These are phyloP conservation scores for Blastobotrys elegans DNA, from an alignment of 1,139 yeast genomes.

Conservation along the genomic window DNA sequence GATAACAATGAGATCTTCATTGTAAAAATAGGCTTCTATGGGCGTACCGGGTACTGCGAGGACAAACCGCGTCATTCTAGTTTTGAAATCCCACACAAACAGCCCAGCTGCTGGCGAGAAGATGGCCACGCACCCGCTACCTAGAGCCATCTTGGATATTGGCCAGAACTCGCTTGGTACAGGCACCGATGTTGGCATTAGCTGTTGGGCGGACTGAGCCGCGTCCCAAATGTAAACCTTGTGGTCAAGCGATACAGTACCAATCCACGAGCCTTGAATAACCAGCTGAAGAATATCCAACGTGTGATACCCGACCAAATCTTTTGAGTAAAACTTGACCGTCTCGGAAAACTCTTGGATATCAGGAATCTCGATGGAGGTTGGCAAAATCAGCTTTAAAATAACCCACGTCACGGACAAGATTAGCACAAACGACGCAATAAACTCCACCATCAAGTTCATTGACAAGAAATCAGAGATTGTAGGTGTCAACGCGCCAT, in stretches of 20 bases:
- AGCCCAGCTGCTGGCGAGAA: slow-evolving; percentile 38
- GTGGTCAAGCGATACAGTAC: slow-evolving; percentile 71
- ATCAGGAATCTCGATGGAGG: slow-evolving; percentile 15
- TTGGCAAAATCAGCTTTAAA: slow-evolving; percentile 33
- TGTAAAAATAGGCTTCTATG: slow-evolving; percentile 23
- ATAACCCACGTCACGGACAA: slow-evolving; percentile 38
- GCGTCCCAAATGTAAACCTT: slow-evolving; percentile 73
- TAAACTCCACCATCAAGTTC: slow-evolving; percentile 34
- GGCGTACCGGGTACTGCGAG: slow-evolving; percentile 13
- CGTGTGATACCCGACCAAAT: slow-evolving; percentile 51
- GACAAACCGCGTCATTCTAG: slow-evolving; percentile 13
- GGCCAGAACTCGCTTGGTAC: slow-evolving; percentile 57
- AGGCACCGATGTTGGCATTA: slow-evolving; percentile 30
- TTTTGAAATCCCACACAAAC: slow-evolving; percentile 20
- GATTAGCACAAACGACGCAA: slow-evolving; percentile 40
- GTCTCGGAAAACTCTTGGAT: slow-evolving; percentile 15
- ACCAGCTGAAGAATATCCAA: slow-evolving; percentile 58
- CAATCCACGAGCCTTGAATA: slow-evolving; percentile 51
- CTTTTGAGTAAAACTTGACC: slow-evolving; percentile 42
- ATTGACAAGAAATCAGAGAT: slow-evolving; percentile 10
- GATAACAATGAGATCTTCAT: slow-evolving; percentile 21
- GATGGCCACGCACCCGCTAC: slow-evolving; percentile 56
- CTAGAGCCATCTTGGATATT: slow-evolving; percentile 55
- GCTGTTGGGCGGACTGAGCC: slow-evolving; percentile 36
- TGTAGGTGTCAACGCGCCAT: slow-evolving; percentile 13